These are phyloP conservation scores for Rhododendron williamsianum DNA, from an alignment of 148 eudicot species.

Conservation along the genomic window DNA sequence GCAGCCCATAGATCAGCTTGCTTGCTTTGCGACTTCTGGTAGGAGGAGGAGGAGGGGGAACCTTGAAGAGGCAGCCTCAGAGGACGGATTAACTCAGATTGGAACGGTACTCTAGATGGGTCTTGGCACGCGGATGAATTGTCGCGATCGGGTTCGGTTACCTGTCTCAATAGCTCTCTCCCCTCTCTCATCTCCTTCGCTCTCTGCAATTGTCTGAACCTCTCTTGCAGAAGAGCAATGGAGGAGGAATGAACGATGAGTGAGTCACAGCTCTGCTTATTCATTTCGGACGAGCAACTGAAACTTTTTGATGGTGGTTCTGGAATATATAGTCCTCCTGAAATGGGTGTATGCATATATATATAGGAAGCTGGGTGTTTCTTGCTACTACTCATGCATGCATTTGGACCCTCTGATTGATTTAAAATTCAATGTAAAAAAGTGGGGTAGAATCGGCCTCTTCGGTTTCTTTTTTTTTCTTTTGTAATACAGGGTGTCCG, in stretches of 20 bases:
- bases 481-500: background rate
- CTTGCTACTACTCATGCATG: background rate
- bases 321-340: background rate
- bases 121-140: background rate
- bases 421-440: background rate
- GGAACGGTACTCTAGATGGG: constrained; percentile 9
- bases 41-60: background rate
- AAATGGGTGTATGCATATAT: background rate
- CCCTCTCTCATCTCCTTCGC: constrained; percentile 14
- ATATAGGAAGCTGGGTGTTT: constrained; percentile 1
- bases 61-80: constrained; percentile 1
- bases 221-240: constrained; percentile 21
- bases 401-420: background rate
- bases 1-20: background rate
- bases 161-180: constrained; percentile 3
- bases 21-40: background rate
- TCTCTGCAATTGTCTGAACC: constrained; percentile 8
- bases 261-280: background rate
- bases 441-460: background rate
- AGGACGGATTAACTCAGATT: background rate
- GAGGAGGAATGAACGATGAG: constrained; percentile 8
- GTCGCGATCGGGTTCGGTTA: background rate
- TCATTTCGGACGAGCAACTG: constrained; percentile 4
- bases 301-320: background rate
- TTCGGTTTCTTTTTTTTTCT: no score